Percentiles rank a stretch among this genome's conserved stretches.
phyloP scores from a whole-genome alignment of 495 filamentous ascomycete species.

The Podospora sp. region DNA sequence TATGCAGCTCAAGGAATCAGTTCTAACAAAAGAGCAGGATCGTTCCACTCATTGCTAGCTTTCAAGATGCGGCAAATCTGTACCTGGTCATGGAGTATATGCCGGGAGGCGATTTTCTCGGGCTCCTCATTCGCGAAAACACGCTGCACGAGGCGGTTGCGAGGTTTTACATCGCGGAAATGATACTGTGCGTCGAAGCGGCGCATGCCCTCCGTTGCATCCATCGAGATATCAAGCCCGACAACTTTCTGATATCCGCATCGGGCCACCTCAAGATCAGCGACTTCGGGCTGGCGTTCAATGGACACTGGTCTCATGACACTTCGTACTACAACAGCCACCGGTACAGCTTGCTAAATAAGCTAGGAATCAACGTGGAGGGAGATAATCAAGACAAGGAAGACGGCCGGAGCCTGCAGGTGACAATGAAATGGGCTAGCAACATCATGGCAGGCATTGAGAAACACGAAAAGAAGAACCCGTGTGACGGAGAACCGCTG shows the following conservation, averaged over 20 bases:
- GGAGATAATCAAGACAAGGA: slow-evolving; percentile 75
- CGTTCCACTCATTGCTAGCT: slow-evolving; percentile 83
- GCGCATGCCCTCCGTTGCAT: slow-evolving; percentile 85
- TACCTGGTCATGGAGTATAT: slow-evolving; percentile 98
- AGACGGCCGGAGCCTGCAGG: slow-evolving; percentile 53
- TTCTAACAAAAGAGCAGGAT: slow-evolving; percentile 51
- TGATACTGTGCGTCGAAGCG: slow-evolving; percentile 93
- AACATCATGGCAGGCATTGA: slow-evolving; percentile 51
- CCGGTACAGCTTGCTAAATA: slow-evolving; percentile 72
- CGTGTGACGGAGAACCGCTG: slow-evolving; percentile 53
- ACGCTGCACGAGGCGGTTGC: slow-evolving; percentile 75
- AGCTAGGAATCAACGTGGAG: slow-evolving; percentile 70
- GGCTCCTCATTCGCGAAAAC: slow-evolving; percentile 78
- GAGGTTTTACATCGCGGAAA: slow-evolving; percentile 88
- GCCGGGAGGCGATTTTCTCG: slow-evolving; percentile 92
- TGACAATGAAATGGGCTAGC: slow-evolving; percentile 50
- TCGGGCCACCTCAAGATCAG: slow-evolving; percentile 92
- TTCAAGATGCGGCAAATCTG: slow-evolving; percentile 80
- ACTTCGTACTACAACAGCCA: slow-evolving; percentile 82
- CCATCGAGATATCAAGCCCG: slow-evolving; percentile 93
- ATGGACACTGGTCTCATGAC: slow-evolving; percentile 93
- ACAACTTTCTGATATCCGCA: slow-evolving; percentile 90
- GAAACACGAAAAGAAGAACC: slow-evolving; percentile 49
- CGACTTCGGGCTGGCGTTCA: slow-evolving; percentile 92
- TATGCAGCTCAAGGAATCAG: background rate